Conservation (phyloP, 164 flowering plant genomes). For the Chloranthus sessilifolius region DNA sequence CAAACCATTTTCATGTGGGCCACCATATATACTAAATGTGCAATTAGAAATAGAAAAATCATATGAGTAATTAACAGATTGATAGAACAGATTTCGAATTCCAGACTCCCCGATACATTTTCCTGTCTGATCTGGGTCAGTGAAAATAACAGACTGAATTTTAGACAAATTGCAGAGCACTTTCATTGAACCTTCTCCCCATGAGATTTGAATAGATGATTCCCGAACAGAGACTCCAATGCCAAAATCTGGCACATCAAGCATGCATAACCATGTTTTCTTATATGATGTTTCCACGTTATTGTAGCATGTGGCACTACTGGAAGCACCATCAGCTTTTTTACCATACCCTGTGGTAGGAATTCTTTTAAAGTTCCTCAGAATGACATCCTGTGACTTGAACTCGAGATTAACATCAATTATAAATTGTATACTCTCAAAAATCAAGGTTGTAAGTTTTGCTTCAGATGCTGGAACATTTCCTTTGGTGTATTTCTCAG, state of each 20-base stretch:
- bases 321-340: conserved; percentile 16
- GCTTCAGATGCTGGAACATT: conserved; percentile 10
- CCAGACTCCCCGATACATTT: conserved; percentile 23
- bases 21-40: conserved; percentile 28
- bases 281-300: neutral
- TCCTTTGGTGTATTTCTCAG: conserved; percentile 17
- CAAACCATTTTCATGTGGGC: conserved; percentile 15
- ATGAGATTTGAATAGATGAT: conserved; percentile 25
- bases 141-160: conserved; percentile 35
- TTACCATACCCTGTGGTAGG: conserved; percentile 12
- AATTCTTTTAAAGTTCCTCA: conserved; percentile 36
- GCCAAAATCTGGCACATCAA: conserved; percentile 43
- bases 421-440: conserved; percentile 18
- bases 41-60: conserved; percentile 50
- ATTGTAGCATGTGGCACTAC: neutral
- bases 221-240: conserved; percentile 38
- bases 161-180: conserved; percentile 27
- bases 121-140: conserved; percentile 21
- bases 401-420: conserved; percentile 41
- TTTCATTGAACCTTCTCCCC: conserved; percentile 33
- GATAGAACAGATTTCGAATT: conserved; percentile 19
- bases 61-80: conserved; percentile 38
- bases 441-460: conserved; percentile 17
- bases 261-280: conserved; percentile 19
- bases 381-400: conserved; percentile 35